Percentiles rank a stretch among this genome's conserved stretches.
These are phyloP conservation scores for Pythium graminicola DNA, from an alignment of 352 stramenopile species.

Conservation along the genomic window DNA sequence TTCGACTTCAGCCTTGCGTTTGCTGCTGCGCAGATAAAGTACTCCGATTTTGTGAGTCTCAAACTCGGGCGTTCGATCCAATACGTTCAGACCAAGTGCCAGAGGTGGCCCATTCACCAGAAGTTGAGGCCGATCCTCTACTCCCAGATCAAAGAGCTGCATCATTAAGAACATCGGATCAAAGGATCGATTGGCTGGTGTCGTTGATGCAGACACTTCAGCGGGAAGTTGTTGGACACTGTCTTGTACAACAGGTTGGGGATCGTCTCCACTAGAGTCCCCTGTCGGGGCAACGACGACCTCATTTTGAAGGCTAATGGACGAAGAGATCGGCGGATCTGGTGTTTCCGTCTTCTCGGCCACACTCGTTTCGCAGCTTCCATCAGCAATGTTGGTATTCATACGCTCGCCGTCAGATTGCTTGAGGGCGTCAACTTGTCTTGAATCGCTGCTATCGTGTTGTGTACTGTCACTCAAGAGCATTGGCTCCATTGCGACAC, in stretches of 20 bases:
- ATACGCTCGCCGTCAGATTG: no score
- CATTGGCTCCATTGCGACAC: slow-evolving; percentile 8
- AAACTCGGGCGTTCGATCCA: slow-evolving; percentile 74
- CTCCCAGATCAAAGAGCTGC: slow-evolving; percentile 67
- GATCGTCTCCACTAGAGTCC: no score
- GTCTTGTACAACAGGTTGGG: no score
- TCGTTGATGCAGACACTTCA: no score
- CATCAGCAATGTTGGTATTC: no score
- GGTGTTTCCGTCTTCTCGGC: no score
- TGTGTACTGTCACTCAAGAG: slow-evolving; percentile 7
- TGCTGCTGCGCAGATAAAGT: slow-evolving; percentile 57
- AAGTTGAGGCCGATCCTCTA: slow-evolving; percentile 47
- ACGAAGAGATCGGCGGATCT: no score
- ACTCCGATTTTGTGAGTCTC: slow-evolving; percentile 87
- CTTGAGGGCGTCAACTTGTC: neutral
- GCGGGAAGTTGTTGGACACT: no score
- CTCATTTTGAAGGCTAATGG: no score
- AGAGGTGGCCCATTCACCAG: slow-evolving; percentile 51
- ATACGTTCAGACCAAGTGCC: slow-evolving; percentile 54
- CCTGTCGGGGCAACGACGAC: no score
- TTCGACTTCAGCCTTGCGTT: slow-evolving; percentile 52
- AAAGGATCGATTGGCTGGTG: slow-evolving; percentile 12
- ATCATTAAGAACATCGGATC: slow-evolving; percentile 78
- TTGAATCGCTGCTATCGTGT: no score
- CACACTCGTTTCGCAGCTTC: no score